These are phyloP conservation scores for Flaveria bidentis DNA, from an alignment of 129 eudicot species.

Conservation along the genomic window DNA sequence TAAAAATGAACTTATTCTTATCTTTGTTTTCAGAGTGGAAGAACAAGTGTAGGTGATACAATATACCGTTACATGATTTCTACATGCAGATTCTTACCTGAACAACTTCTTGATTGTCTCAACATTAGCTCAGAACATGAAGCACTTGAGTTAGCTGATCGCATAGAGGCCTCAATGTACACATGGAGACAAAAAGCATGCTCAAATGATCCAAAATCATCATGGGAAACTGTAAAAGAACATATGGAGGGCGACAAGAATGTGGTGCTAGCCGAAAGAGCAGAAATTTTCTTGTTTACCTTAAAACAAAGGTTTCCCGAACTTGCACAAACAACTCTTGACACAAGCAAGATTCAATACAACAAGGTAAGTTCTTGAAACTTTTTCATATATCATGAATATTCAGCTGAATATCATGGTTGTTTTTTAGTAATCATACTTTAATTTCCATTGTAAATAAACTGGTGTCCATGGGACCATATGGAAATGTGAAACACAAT, in stretches of 20 bases:
- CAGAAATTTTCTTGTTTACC: constrained; percentile 62
- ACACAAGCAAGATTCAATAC: constrained; percentile 84
- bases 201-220: constrained; percentile 56
- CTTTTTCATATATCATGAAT: not conserved
- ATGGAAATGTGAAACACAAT: not conserved
- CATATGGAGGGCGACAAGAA: constrained; percentile 68
- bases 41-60: constrained; percentile 72
- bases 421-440: not conserved
- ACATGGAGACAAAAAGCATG: constrained; percentile 83
- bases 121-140: constrained; percentile 79
- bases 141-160: constrained; percentile 88
- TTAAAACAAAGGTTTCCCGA: constrained; percentile 80
- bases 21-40: constrained; percentile 67
- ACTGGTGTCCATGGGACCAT: no score
- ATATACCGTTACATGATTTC: constrained; percentile 67
- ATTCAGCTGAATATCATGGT: not conserved
- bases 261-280: constrained; percentile 70
- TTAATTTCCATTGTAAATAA: no score
- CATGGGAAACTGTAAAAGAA: constrained; percentile 77
- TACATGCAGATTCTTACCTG: constrained; percentile 57
- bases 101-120: constrained; percentile 62
- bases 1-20: not conserved
- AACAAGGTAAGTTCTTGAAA: constrained; percentile 51
- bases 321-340: constrained; percentile 92
- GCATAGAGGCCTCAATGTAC: constrained; percentile 80